Evolutionary conservation across 352 stramenopile genomes (phyloP), one percentile per base, ranked within the genome.

Genomic region (Phytophthora niederhauseri): DNA sequence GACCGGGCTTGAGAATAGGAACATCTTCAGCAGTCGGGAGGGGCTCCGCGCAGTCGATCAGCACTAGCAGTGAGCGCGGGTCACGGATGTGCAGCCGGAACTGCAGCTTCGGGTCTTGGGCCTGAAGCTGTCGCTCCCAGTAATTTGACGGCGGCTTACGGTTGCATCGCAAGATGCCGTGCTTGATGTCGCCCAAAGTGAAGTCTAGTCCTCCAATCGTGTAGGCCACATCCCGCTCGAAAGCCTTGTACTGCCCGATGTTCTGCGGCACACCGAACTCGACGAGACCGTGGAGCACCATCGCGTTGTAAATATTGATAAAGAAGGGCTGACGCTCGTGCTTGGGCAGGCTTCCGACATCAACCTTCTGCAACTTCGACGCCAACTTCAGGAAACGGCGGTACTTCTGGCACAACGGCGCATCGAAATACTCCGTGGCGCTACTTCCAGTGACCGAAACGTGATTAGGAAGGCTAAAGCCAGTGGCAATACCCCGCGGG

Each of bases 241-340:
- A 96, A 19, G 87, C 78, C 51, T 86, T 88, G 77, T 92, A 94
- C 68, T 95, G 87, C 4, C 84, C 86, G 4, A 87, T 75, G 45
- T 93, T 96, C 66, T 96, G 85, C n/a, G 89, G 89, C 34, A 92
- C 76, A 24, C 87, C 87, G 49, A 96, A 93, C 69, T 95, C 89
- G 57, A 96, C 86, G 30, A 95, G 73, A 8, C 87, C 89, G 57
- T 96, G 89, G 26, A 96, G 78, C 50, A 94, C 89, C 89, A 95
- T 95, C 2, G 83, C 85, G 66, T 96, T 96, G 78, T 95, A 95
- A 54, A 95, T 78, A 75, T 96, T 96, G 82, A 96, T 95, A 59
- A 96, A 96, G 59, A 96, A 96, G 2, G 87, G 82, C 58, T 95
- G 89, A 5, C 87, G 87, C 49, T 95, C 89, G 62, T 95, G 86